Conservation (phyloP, 2,329 filamentous ascomycete genomes). For the Talaromyces albobiverticillius region DNA sequence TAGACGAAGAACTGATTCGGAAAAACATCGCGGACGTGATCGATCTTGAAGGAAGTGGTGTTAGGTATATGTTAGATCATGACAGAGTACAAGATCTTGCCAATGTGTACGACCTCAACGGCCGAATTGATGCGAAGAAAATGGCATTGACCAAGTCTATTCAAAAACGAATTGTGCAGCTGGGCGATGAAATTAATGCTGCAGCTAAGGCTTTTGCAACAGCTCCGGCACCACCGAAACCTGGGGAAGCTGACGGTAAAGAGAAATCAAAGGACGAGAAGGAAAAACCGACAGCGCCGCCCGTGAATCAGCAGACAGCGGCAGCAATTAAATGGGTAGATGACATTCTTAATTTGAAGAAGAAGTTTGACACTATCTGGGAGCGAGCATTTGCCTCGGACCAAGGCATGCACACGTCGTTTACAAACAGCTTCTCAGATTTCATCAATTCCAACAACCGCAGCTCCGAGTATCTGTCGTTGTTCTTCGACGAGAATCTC, state of each 20-base stretch:
- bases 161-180: conserved; percentile 70
- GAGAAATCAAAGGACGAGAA: conserved; percentile 46
- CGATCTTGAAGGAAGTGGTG: conserved; percentile 77
- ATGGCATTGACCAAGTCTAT: conserved; percentile 66
- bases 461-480: conserved; percentile 86
- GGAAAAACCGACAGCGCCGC: conserved; percentile 37
- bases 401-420: conserved; percentile 71
- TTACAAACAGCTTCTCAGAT: conserved; percentile 83
- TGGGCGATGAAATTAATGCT: conserved; percentile 79
- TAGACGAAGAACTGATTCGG: conserved; percentile 77
- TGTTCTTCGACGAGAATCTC: conserved; percentile 95
- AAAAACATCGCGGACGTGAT: conserved; percentile 78
- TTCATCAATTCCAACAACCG: conserved; percentile 90
- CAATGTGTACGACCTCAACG: conserved; percentile 77
- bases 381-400: conserved; percentile 70
- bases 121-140: conserved; percentile 73
- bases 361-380: conserved; percentile 84
- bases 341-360: conserved; percentile 79
- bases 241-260: conserved; percentile 49
- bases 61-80: conserved; percentile 88
- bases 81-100: conserved; percentile 73
- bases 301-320: conserved; percentile 73
- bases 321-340: conserved; percentile 95
- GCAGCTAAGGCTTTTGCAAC: conserved; percentile 55
- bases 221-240: conserved; percentile 52